Percentiles rank a stretch among this genome's conserved stretches.
These are phyloP conservation scores for Populus hybrid DNA, from an alignment of 441 rosid genomes.

Conservation along the genomic window DNA sequence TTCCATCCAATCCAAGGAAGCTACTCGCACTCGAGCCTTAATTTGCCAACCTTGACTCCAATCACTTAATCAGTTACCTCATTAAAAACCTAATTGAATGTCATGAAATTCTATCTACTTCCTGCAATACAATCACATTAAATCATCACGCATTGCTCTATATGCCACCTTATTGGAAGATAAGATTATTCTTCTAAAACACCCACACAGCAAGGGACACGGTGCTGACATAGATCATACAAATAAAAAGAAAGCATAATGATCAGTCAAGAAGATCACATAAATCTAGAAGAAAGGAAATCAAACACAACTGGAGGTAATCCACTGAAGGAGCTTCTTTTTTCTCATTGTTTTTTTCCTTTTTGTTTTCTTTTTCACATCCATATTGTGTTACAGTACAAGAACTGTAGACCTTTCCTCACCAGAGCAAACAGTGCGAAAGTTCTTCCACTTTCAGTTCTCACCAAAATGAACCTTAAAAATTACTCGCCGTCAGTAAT, in stretches of 20 bases:
- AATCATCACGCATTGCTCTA: neutral
- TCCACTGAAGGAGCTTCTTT: neutral
- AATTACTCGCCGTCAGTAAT: too few relatives aligned
- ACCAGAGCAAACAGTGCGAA: too few relatives aligned
- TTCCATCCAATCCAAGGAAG: conserved; percentile 27
- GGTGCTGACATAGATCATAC: neutral
- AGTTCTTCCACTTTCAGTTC: too few relatives aligned
- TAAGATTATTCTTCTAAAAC: neutral
- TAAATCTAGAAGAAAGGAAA: neutral
- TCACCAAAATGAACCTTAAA: too few relatives aligned
- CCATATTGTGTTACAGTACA: neutral
- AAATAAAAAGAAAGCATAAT: neutral
- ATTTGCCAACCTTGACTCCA: neutral
- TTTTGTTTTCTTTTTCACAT: neutral
- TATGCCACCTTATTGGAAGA: neutral
- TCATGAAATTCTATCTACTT: neutral
- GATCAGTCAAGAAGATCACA: neutral
- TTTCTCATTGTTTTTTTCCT: neutral
- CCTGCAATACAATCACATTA: neutral
- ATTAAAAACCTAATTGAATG: neutral
- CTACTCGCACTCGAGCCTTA: neutral
- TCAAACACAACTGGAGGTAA: neutral
- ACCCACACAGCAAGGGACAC: neutral
- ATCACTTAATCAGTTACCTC: neutral
- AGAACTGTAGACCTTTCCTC: neutral